Evolutionary conservation across 148 eudicot species (phyloP).

Genomic region (Rhododendron molle): DNA sequence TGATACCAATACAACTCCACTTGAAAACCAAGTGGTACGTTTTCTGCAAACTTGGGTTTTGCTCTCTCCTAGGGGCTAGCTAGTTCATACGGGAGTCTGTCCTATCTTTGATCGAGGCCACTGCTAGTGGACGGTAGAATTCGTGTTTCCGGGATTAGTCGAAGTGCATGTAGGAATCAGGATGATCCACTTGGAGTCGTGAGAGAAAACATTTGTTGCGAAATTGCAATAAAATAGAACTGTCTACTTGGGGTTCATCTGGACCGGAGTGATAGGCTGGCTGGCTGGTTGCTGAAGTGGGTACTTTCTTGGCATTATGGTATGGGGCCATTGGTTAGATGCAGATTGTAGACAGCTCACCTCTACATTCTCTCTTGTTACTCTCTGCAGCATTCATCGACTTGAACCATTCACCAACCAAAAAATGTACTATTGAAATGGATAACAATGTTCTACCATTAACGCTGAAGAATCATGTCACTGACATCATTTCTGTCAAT

Average conservation of each 20-base stretch:
- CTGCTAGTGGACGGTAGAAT: background rate
- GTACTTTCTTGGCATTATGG: background rate
- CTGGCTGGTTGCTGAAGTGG: background rate
- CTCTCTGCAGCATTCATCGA: background rate
- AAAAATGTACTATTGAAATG: background rate
- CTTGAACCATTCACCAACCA: background rate
- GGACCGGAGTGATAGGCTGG: constrained; percentile 2
- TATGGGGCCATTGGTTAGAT: background rate
- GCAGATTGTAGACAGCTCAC: background rate
- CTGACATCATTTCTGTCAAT: background rate
- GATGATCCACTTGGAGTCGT: background rate
- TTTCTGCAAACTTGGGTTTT: background rate
- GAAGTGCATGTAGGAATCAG: background rate
- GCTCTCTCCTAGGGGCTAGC: background rate
- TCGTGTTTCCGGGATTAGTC: background rate
- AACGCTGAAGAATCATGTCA: background rate
- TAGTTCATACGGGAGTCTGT: background rate
- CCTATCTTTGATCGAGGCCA: background rate
- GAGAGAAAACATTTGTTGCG: background rate
- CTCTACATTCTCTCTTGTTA: background rate
- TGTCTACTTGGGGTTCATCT: background rate
- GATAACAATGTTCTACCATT: background rate
- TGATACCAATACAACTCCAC: background rate
- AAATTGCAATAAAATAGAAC: background rate
- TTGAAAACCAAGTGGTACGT: background rate